Evolutionary conservation across 2,329 filamentous ascomycete species (phyloP), one percentile per base, ranked within the genome.

Genomic region (Fulvia fulva): DNA sequence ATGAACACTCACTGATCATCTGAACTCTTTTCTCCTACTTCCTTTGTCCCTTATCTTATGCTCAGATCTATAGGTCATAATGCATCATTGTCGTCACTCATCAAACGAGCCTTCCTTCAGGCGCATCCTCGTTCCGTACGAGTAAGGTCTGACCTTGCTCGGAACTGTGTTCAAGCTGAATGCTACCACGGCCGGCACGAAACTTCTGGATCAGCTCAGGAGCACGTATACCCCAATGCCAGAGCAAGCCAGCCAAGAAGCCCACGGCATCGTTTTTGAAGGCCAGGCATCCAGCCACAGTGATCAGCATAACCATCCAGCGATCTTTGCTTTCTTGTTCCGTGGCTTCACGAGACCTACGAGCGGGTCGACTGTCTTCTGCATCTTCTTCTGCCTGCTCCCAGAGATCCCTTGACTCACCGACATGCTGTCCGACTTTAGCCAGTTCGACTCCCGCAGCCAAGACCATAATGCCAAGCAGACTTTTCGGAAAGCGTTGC

Each of bases 211-310:
- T 8, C 19, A 61, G 50, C 7, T 43, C 51, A 21, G 68, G 68
- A 3, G 63, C 1, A 52, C 57, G 57, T 49, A 91, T 89, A 0
- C 85, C 83, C 75, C 82, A 87, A 73, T 93, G 85, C 71, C 91
- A 95, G 3, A 89, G 71, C 80, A 96, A 83, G 0, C 93, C 93
- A 0, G 88, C 90, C 14, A 89, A 60, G 67, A 97, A 96, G 0
- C 93, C 93, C 5, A 96, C 83, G 0, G 87, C 91, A 74, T 96
- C 92, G 69, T 97, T 97, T 72, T 86, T 88, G 68, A 96, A 96
- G 0, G 90, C 91, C 51, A 97, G 74, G 55, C 96, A 81, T 2
- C 88, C 83, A 0, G 89, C 91, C 8, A 90, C 85, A 0, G 93
- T 97, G 61, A 92, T 87, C 58, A 96, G 80, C 91, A 97, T 95